These are phyloP conservation scores for Dipteronia sinensis DNA, from an alignment of 345 rosid species.

Conservation along the genomic window DNA sequence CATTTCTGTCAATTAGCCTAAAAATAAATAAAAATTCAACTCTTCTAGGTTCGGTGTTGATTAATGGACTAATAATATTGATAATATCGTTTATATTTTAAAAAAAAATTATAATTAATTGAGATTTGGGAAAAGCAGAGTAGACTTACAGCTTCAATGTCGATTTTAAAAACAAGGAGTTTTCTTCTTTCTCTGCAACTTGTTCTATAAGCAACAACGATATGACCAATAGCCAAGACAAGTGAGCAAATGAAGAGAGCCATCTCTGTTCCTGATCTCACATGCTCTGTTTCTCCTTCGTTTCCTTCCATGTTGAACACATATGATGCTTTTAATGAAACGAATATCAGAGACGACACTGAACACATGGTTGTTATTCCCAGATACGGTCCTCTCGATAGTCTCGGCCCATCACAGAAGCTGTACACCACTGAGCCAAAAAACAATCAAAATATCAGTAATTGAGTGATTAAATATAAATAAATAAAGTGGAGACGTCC, in stretches of 20 bases:
- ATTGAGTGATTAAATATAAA: neutral
- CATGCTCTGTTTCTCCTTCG: conserved; percentile 42
- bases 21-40: conserved; percentile 1
- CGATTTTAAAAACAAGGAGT: conserved; percentile 90
- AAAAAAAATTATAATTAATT: no score
- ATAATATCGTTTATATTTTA: conserved; percentile 15
- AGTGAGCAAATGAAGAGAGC: conserved; percentile 71
- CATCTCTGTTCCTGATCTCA: conserved; percentile 52
- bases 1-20: no score
- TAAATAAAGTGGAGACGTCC: neutral
- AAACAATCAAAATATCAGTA: neutral
- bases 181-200: conserved; percentile 92
- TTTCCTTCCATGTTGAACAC: conserved; percentile 55
- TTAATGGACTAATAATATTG: neutral
- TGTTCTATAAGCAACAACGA: conserved; percentile 75
- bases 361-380: conserved; percentile 74
- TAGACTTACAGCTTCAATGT: conserved; percentile 91
- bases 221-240: conserved; percentile 67
- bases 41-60: neutral
- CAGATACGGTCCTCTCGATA: conserved; percentile 79
- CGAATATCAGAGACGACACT: conserved; percentile 61
- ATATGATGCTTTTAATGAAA: conserved; percentile 74
- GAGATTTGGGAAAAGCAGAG: neutral
- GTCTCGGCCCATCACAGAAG: conserved; percentile 79
- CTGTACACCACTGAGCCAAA: conserved; percentile 68